Conservation (phyloP, 257 asterid species). For the Fraxinus quadrangulata region DNA sequence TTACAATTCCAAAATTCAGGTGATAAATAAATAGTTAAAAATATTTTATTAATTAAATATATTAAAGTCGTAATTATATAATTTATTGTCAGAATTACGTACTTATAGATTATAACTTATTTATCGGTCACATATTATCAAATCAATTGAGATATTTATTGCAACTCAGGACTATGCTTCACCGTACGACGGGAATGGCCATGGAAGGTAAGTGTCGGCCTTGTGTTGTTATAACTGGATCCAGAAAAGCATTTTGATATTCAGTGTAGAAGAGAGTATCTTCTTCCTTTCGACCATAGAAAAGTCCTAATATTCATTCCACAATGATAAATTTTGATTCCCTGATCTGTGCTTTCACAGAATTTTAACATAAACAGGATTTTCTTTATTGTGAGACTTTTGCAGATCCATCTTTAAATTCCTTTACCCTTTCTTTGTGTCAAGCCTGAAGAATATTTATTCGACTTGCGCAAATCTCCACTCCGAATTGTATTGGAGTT, state of each 20-base stretch:
- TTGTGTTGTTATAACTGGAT: neutral
- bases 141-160: conserved; percentile 59
- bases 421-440: neutral
- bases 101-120: too few relatives aligned
- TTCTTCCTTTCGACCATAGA: neutral
- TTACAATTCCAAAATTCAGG: too few relatives aligned
- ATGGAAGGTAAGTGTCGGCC: conserved; percentile 76
- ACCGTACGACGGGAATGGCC: conserved; percentile 92
- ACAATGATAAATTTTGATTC: too few relatives aligned
- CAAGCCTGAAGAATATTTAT: neutral
- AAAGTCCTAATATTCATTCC: neutral
- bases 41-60: too few relatives aligned
- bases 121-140: too few relatives aligned
- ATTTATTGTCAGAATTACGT: too few relatives aligned
- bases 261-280: neutral
- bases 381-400: neutral
- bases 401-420: neutral
- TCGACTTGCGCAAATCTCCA: neutral
- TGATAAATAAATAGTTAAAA: too few relatives aligned
- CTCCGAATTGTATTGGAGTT: neutral
- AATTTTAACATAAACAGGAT: neutral
- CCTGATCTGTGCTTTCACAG: neutral
- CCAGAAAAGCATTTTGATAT: too few relatives aligned
- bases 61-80: too few relatives aligned
- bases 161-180: conserved; percentile 95